Conservation (phyloP, 2,329 filamentous ascomycete species). For the Leptographium radiaticola region DNA sequence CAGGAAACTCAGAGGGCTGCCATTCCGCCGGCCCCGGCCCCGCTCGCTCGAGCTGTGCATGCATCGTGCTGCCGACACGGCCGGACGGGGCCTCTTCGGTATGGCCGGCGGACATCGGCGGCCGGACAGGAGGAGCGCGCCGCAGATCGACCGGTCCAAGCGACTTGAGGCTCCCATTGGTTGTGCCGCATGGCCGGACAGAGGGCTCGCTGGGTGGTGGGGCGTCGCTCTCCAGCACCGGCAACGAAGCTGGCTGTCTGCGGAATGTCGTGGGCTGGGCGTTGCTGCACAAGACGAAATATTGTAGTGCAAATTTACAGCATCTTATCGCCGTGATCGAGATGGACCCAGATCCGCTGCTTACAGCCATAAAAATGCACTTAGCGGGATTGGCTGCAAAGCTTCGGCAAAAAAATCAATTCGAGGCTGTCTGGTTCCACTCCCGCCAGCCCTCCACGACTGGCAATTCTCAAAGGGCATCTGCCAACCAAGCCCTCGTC, state of each 20-base stretch:
- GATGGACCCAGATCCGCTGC: neutral
- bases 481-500: too few species aligned
- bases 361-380: slow-evolving; percentile 2
- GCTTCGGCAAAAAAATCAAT: neutral
- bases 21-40: neutral
- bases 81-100: neutral
- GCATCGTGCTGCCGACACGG: slow-evolving; percentile 1
- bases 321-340: slow-evolving; percentile 2
- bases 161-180: slow-evolving; percentile 48
- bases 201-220: slow-evolving; percentile 7
- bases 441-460: too few species aligned
- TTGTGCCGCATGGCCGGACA: slow-evolving; percentile 34
- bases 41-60: neutral
- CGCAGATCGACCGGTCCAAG: slow-evolving; percentile 47
- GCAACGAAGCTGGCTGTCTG: neutral
- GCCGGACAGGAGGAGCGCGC: slow-evolving; percentile 35
- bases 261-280: neutral
- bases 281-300: neutral
- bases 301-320: neutral
- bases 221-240: neutral
- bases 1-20: neutral
- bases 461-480: too few species aligned
- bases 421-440: too few species aligned
- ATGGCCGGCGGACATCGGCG: slow-evolving; percentile 22
- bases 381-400: neutral